Evolutionary conservation across 345 rosid species (phyloP).

Genomic region (Lepidium aucheri): DNA sequence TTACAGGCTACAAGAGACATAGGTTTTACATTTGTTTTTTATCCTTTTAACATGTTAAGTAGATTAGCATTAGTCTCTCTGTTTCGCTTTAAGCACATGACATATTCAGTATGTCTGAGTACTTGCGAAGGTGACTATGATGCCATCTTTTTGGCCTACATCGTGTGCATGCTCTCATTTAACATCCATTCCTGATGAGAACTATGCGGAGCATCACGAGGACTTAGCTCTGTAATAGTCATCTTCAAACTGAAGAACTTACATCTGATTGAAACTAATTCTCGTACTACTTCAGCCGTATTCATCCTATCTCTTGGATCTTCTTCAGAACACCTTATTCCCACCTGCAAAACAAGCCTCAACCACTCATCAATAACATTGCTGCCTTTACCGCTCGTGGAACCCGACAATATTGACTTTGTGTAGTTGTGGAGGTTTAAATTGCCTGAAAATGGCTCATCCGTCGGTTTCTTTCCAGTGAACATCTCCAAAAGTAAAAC

Average conservation of each 20-base stretch:
- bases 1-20: neutral
- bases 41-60: neutral
- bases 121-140: neutral
- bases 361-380: slow-evolving; percentile 2
- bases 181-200: slow-evolving; percentile 21
- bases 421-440: slow-evolving; percentile 23
- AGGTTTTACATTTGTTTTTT: neutral
- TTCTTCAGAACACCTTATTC: slow-evolving; percentile 23
- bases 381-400: neutral
- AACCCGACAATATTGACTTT: slow-evolving; percentile 5
- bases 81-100: neutral
- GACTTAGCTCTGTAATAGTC: slow-evolving; percentile 3
- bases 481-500: slow-evolving; percentile 37
- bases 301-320: slow-evolving; percentile 23
- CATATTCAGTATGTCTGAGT: neutral
- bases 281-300: slow-evolving; percentile 1
- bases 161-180: neutral
- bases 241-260: slow-evolving; percentile 7
- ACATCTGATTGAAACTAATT: slow-evolving; percentile 16
- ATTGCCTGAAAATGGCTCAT: slow-evolving; percentile 21
- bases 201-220: neutral
- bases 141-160: neutral
- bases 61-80: neutral
- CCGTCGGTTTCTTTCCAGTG: slow-evolving; percentile 30
- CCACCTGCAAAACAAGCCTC: slow-evolving; percentile 20